Evolutionary conservation across 805 yeast genomes (phyloP).

Genomic region (Cyberlindnera amylophila): DNA sequence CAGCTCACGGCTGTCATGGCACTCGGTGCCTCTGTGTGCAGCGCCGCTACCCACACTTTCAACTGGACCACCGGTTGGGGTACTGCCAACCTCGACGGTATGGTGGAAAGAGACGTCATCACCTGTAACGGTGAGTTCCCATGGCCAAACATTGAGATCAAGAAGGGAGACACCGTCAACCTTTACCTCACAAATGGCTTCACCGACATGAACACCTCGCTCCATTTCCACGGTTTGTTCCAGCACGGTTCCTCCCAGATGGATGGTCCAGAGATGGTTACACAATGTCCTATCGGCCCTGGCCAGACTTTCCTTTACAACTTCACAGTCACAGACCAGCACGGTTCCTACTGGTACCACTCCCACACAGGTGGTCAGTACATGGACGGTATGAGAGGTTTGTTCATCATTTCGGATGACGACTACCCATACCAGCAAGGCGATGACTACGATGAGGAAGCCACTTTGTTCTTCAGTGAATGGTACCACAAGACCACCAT

Average conservation of each 20-base stretch:
- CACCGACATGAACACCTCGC: constrained; percentile 57
- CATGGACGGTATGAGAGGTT: constrained; percentile 89
- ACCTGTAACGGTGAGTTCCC: constrained; percentile 60
- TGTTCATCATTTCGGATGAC: constrained; percentile 63
- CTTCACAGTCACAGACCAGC: constrained; percentile 78
- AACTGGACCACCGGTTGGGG: constrained; percentile 67
- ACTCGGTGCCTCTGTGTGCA: constrained; percentile 6
- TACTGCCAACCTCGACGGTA: constrained; percentile 37
- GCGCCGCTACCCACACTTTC: constrained; percentile 49
- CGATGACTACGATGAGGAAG: constrained; percentile 73
- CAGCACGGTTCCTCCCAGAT: constrained; percentile 63
- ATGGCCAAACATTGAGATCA: constrained; percentile 77
- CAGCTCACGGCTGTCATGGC: constrained; percentile 6
- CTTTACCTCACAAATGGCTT: constrained; percentile 76
- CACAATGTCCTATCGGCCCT: constrained; percentile 91
- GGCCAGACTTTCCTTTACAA: constrained; percentile 74
- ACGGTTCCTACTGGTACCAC: constrained; percentile 96
- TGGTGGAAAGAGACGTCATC: constrained; percentile 37
- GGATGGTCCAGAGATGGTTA: constrained; percentile 90
- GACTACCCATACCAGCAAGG: constrained; percentile 47
- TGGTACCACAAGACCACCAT: constrained; percentile 74
- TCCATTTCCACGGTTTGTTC: constrained; percentile 92
- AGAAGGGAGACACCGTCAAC: constrained; percentile 74
- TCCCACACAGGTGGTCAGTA: constrained; percentile 89
- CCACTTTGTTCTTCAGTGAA: constrained; percentile 64